Evolutionary conservation across 129 eudicot species (phyloP), one percentile per base, ranked within the genome.

Genomic region (Pittosporum tobira): DNA sequence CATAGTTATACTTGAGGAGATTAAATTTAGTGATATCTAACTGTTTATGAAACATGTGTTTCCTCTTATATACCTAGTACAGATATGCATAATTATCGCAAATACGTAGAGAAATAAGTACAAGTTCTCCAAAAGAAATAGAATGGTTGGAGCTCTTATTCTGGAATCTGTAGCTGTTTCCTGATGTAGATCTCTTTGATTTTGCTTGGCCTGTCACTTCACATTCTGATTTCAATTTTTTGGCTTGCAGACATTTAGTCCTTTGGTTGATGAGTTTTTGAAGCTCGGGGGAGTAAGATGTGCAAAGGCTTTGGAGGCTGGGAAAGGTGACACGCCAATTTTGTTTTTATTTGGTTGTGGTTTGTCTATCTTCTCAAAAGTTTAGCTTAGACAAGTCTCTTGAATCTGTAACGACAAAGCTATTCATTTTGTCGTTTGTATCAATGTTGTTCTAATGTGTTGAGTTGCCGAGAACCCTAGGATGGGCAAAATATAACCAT

Each of bases 251-350:
- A 51, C 64, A 37, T 56, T 48, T 31, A 63, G 63, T 67, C 67
- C 75, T 43, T 59, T 73, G 61, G 12, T 79, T 49, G 82, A 74
- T 53, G 81, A 79, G 47, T 73, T 83, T 61, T 23, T 68, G 19
- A 73, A 79, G 65, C 78, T 79, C 21, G 86, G 86, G 34, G 93
- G 93, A 48, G 67, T 53, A 64, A 70, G 40, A 54, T 69, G 83
- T 66, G 54, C 70, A 18, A 68, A 49, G 53, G 68, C 78, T 55
- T 28, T 44, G 38, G 86, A 79, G 68, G 73, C 71, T 52, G 69
- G 69, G 60, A 68, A 67, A 83, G 93, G 93, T 83, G 27, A 54
- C n/a, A 19, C 19, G 2, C 23, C 3, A 29, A 47, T 18, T 19
- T 25, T 29, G 22, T 25, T 15, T 14, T 51, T 44, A 11, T 24